These are phyloP conservation scores for Ophiostoma quercus DNA, from an alignment of 2,329 filamentous ascomycete species.

Conservation along the genomic window DNA sequence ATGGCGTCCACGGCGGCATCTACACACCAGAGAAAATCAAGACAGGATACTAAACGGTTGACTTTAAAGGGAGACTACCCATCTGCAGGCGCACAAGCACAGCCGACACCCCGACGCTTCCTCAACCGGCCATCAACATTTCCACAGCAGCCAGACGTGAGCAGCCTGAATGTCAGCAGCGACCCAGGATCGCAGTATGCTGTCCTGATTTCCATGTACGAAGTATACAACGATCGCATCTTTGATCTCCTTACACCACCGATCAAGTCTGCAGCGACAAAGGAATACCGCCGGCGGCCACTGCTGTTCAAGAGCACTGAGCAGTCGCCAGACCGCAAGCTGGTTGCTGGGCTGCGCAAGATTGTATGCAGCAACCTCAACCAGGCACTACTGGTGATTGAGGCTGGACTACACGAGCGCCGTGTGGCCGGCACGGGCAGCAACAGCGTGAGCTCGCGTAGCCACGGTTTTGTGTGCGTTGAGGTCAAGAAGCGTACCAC, in stretches of 20 bases:
- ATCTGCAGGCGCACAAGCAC: constrained; percentile 36
- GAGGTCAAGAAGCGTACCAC: constrained; percentile 77
- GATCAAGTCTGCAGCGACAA: constrained; percentile 55
- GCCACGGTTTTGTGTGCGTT: constrained; percentile 92
- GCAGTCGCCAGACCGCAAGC: constrained; percentile 80
- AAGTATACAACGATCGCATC: constrained; percentile 97
- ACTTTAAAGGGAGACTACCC: constrained; percentile 43
- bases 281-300: constrained; percentile 68
- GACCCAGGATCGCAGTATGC: constrained; percentile 74
- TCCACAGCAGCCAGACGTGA: constrained; percentile 69
- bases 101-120: constrained; percentile 55
- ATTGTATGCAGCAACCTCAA: constrained; percentile 75
- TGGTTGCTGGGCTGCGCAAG: constrained; percentile 87
- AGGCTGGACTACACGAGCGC: constrained; percentile 81
- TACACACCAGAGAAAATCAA: constrained; percentile 37
- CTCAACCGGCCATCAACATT: constrained; percentile 65
- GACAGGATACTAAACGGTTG: constrained; percentile 42
- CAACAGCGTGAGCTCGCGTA: constrained; percentile 87
- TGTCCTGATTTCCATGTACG: constrained; percentile 93
- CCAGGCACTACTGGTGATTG: constrained; percentile 83
- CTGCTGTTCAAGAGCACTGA: constrained; percentile 91
- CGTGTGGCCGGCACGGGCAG: constrained; percentile 85
- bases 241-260: constrained; percentile 79
- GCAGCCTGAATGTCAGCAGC: constrained; percentile 60
- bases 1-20: constrained; percentile 45